These are phyloP conservation scores for Chlamydomonas sp. DNA, from an alignment of 139 green algal genomes.

Conservation along the genomic window DNA sequence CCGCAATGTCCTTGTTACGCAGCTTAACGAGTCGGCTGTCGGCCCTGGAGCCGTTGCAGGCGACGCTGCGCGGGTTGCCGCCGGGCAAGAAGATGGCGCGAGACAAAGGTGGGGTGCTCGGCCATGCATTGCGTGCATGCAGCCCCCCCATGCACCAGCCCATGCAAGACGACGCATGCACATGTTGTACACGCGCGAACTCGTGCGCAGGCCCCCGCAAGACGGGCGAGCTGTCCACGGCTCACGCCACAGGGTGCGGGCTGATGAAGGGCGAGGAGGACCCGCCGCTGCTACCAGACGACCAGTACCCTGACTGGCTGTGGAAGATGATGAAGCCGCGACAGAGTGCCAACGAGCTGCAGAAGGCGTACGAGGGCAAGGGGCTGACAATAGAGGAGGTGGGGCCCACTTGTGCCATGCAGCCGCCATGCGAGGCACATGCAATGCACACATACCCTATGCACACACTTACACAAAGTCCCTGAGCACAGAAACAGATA, in stretches of 20 bases:
- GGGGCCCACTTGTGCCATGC: neutral
- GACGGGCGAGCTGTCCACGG: slow-evolving; percentile 31
- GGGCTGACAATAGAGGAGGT: slow-evolving; percentile 37
- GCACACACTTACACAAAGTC: too few species aligned
- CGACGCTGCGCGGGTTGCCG: neutral
- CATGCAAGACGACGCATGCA: neutral
- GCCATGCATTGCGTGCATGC: neutral
- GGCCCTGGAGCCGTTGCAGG: neutral
- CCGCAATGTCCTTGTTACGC: neutral
- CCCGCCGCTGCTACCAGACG: slow-evolving; percentile 40
- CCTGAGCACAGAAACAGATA: too few species aligned
- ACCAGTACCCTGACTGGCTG: slow-evolving; percentile 55
- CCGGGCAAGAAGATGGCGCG: neutral
- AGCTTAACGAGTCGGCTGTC: neutral
- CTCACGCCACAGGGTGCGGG: slow-evolving; percentile 39
- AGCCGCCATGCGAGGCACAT: neutral
- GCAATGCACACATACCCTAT: too few species aligned
- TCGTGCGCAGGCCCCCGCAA: slow-evolving; percentile 36
- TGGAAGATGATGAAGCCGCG: slow-evolving; percentile 33
- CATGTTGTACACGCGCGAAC: too few species aligned
- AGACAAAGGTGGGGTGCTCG: slow-evolving; percentile 3
- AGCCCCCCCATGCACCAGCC: neutral
- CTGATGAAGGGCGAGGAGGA: slow-evolving; percentile 50
- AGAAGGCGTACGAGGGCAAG: slow-evolving; percentile 33
- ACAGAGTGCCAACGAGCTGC: slow-evolving; percentile 39